Evolutionary conservation across 805 yeast genomes (phyloP), one percentile per base, ranked within the genome.

Genomic region (Zygosaccharomyces siamensis): DNA sequence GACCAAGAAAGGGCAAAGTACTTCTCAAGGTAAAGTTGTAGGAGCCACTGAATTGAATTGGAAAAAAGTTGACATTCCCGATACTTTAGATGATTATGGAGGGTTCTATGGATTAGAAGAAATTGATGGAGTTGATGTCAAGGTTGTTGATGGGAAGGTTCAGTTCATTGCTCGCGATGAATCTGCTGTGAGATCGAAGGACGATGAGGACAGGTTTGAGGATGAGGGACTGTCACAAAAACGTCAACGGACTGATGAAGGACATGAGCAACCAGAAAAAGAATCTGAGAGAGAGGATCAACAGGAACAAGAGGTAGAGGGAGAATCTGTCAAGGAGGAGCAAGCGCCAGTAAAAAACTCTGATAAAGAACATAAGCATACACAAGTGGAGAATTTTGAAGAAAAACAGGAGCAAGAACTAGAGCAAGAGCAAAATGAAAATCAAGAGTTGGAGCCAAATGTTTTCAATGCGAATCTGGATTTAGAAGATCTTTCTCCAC

Each of bases 61-160:
- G 99, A 86, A 84, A 55, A 63, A 83, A 2, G 95, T 90, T 6
- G 85, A 83, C 2, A 77, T 90, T 45, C 92, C 95, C 4, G 92
- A 87, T 54, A 83, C 88, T 23, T 68, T 87, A 43, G 96, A 83
- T 51, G 96, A 89, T 66, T 87, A 85, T 61, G 90, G 86, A 55
- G 97, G 97, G 0, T 84, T 90, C 59, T 89, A 83, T 64, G 99
- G 97, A 0, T 71, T 93, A 31, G 99, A 92, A 65, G 98, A 92
- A 64, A 76, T 93, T 44, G 97, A 89, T 49, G 97, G 97, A 39
- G 97, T 92, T 30, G 90, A 78, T 59, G 90, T 92, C 5, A 80
- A 86, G 51, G 74, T 82, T 47, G 78, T 80, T 2, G 72, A 86
- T 52, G 96, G 96, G 11, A 70, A 73, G 44, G 81, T 84, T 0